Conservation (phyloP, 1,284 basidiomycete species). For the Neonothopanus nambi region DNA sequence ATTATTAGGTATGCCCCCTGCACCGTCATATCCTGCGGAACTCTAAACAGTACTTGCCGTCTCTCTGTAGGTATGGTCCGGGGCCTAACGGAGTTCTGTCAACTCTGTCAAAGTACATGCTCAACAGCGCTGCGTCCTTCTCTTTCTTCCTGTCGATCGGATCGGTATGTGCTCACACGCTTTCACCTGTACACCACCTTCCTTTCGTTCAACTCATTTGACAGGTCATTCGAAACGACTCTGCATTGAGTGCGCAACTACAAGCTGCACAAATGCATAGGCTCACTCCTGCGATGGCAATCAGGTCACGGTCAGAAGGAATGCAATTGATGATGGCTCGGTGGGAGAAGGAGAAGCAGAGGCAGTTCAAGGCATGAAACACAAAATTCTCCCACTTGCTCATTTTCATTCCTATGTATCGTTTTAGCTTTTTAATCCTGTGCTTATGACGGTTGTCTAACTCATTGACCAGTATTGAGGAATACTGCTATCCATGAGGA, state of each 20-base stretch:
- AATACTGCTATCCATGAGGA: too few species aligned
- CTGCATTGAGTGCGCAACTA: constrained; percentile 54
- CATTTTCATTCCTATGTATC: background rate
- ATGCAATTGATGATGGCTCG: constrained; percentile 63
- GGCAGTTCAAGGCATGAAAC: constrained; percentile 2
- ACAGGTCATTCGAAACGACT: constrained; percentile 78
- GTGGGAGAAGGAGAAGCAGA: constrained; percentile 61
- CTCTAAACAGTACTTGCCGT: constrained; percentile 8
- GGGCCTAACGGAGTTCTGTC: constrained; percentile 85
- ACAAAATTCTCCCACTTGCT: background rate
- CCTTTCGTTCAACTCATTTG: constrained; percentile 13
- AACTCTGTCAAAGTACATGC: constrained; percentile 93
- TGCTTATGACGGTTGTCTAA: too few species aligned
- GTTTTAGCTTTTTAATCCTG: too few species aligned
- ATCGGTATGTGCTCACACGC: constrained; percentile 51
- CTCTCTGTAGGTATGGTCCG: constrained; percentile 73
- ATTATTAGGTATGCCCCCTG: constrained; percentile 70
- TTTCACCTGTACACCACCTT: constrained; percentile 14
- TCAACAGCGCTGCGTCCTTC: constrained; percentile 86
- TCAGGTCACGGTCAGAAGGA: constrained; percentile 67
- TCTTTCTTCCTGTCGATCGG: constrained; percentile 85
- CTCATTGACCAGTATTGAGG: too few species aligned
- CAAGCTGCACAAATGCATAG: constrained; percentile 62
- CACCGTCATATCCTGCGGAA: background rate
- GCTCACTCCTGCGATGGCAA: constrained; percentile 43